These are phyloP conservation scores for Fusarium penzigii DNA, from an alignment of 2,329 filamentous ascomycete genomes.

Conservation along the genomic window DNA sequence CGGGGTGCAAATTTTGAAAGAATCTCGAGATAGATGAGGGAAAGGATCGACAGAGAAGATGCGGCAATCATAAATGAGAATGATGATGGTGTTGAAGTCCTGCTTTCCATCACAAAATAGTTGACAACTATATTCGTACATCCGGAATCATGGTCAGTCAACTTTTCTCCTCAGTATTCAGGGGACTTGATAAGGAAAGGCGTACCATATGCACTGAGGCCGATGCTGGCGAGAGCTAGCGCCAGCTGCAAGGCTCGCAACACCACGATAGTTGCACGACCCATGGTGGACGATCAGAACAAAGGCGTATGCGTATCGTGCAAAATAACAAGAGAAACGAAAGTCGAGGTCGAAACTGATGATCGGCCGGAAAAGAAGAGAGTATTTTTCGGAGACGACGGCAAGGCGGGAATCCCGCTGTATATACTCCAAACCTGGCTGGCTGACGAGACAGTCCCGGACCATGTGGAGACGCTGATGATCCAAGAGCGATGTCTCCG, in stretches of 20 bases:
- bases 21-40: constrained; percentile 55
- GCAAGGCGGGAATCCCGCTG: constrained; percentile 22
- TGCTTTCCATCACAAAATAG: constrained; percentile 60
- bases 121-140: constrained; percentile 49
- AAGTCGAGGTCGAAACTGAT: constrained; percentile 1
- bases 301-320: background rate
- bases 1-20: constrained; percentile 47
- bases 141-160: constrained; percentile 5
- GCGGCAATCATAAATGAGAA: constrained; percentile 60
- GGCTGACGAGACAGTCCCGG: constrained; percentile 25
- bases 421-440: constrained; percentile 26
- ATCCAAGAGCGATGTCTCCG: constrained; percentile 25
- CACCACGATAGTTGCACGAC: constrained; percentile 15
- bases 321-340: background rate
- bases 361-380: constrained; percentile 10
- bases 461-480: constrained; percentile 25
- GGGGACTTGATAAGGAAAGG: background rate
- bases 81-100: constrained; percentile 53
- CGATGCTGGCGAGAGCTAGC: constrained; percentile 25
- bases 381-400: constrained; percentile 11
- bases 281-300: constrained; percentile 17
- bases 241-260: constrained; percentile 27
- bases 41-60: constrained; percentile 55
- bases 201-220: constrained; percentile 27
- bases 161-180: background rate